These are phyloP conservation scores for Coffea canephora DNA, from an alignment of 257 asterid genomes.

Conservation along the genomic window DNA sequence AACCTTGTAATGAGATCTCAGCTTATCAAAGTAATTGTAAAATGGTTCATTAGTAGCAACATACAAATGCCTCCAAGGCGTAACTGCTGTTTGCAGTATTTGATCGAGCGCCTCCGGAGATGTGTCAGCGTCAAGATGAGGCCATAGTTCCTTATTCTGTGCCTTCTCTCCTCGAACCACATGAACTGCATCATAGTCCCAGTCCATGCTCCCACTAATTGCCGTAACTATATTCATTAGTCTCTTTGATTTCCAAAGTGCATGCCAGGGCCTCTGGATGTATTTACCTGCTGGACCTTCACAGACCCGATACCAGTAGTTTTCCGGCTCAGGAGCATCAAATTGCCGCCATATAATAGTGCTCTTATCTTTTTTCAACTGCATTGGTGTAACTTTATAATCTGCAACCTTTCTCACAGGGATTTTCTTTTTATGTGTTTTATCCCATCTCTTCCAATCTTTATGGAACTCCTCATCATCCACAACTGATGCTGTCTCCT, in stretches of 20 bases:
- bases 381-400: slow-evolving; percentile 69
- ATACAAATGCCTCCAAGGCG: slow-evolving; percentile 82
- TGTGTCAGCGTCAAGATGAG: slow-evolving; percentile 78
- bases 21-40: slow-evolving; percentile 84
- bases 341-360: slow-evolving; percentile 74
- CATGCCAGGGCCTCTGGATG: slow-evolving; percentile 80
- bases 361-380: slow-evolving; percentile 72
- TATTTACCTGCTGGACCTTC: slow-evolving; percentile 82
- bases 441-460: slow-evolving; percentile 89
- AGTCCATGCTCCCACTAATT: slow-evolving; percentile 95
- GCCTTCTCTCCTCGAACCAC: slow-evolving; percentile 92
- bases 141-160: slow-evolving; percentile 70
- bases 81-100: slow-evolving; percentile 54
- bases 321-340: slow-evolving; percentile 77
- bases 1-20: slow-evolving; percentile 87
- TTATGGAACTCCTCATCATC: slow-evolving; percentile 71
- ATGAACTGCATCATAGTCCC: slow-evolving; percentile 96
- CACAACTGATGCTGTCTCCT: slow-evolving; percentile 65
- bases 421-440: slow-evolving; percentile 51
- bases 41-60: slow-evolving; percentile 86
- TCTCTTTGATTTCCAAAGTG: slow-evolving; percentile 90
- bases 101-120: slow-evolving; percentile 73
- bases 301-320: slow-evolving; percentile 94
- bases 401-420: slow-evolving; percentile 59
- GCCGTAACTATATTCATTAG: slow-evolving; percentile 87